Conservation (phyloP, 495 filamentous ascomycete species). For the Penicillium ochrochloron region DNA sequence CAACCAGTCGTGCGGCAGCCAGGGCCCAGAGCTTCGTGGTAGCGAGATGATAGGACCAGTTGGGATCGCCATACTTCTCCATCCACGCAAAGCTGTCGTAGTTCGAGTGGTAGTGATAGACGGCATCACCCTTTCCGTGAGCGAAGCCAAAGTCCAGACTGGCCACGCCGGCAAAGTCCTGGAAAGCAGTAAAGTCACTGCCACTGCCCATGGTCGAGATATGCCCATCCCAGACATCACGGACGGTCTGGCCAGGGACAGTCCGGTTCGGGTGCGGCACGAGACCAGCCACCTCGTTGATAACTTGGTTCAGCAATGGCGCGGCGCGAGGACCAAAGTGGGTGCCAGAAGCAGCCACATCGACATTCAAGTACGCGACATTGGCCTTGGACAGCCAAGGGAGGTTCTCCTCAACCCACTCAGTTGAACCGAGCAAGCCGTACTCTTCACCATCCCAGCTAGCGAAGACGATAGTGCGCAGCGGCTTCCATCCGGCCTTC, state of each 20-base stretch:
- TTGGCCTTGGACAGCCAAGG: slow-evolving; percentile 79
- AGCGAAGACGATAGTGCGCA: slow-evolving; percentile 77
- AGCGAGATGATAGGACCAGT: slow-evolving; percentile 64
- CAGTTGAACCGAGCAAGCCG: slow-evolving; percentile 69
- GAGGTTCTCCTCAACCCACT: slow-evolving; percentile 82
- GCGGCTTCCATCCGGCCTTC: slow-evolving; percentile 80
- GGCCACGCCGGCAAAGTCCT: slow-evolving; percentile 72
- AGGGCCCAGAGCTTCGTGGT: slow-evolving; percentile 62
- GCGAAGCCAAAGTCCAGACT: slow-evolving; percentile 65
- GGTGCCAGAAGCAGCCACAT: slow-evolving; percentile 62
- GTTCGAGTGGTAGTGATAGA: slow-evolving; percentile 81
- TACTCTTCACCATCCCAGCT: slow-evolving; percentile 82
- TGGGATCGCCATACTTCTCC: slow-evolving; percentile 67
- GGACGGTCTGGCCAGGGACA: slow-evolving; percentile 65
- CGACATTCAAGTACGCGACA: slow-evolving; percentile 75
- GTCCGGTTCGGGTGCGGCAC: slow-evolving; percentile 81
- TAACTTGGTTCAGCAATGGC: slow-evolving; percentile 77
- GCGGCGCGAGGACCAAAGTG: slow-evolving; percentile 55
- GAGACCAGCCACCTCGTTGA: slow-evolving; percentile 69
- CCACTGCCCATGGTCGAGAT: slow-evolving; percentile 72
- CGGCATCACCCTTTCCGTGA: slow-evolving; percentile 45
- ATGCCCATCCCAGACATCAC: slow-evolving; percentile 62
- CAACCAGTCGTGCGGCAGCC: slow-evolving; percentile 50
- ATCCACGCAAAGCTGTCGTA: slow-evolving; percentile 81
- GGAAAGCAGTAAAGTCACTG: slow-evolving; percentile 76